Evolutionary conservation across 257 asterid genomes (phyloP), one percentile per base, ranked within the genome.

Genomic region (Nemophila menziesii): DNA sequence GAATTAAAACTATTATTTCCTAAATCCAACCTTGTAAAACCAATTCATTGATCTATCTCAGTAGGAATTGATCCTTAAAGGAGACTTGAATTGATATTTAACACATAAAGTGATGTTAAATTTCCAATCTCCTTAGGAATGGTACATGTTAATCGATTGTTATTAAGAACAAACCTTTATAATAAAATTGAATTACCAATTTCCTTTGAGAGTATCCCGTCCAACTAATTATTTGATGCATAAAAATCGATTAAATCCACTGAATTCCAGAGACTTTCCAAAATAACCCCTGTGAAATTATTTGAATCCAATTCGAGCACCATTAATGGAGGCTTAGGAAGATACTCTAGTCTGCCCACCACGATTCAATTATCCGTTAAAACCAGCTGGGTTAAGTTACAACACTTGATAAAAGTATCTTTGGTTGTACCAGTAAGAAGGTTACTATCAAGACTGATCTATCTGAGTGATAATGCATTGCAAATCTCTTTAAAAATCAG

Each of bases 291-390:
- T 0, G 95, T 67, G 11, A 87, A 69, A 48, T 77, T 80, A 55
- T 87, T 87, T 0, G 83, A 83, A 67, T 87, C 95, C 58, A 87
- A 51, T 21, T 75, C 93, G 18, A 87, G 80, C 47, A 65, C 67
- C 65, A 77, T 70, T 24, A 87, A 48, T n/a, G 93, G 89, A 5
- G 80, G 92, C 53, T 60, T 59, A 0, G 85, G 71, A 0, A 83
- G 42, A 56, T 87, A 87, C 51, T 63, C 79, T 0, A 92, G 97
- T 19, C 82, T 64, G 0, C 62, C 1, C 34, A 95, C 97, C 38
- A 22, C 37, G 20, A 87, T 56, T 45, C 65, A 56, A 58, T 87
- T 87, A 27, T 71, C 77, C 47, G 64, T 22, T 59, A 83, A 21
- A 40, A 27, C 71, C 55, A 87, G 61, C 66, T 68, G 74, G 2